Base-by-base conservation (phyloP, 1,139 yeast species). In the Tardiomyces blankii region DNA sequence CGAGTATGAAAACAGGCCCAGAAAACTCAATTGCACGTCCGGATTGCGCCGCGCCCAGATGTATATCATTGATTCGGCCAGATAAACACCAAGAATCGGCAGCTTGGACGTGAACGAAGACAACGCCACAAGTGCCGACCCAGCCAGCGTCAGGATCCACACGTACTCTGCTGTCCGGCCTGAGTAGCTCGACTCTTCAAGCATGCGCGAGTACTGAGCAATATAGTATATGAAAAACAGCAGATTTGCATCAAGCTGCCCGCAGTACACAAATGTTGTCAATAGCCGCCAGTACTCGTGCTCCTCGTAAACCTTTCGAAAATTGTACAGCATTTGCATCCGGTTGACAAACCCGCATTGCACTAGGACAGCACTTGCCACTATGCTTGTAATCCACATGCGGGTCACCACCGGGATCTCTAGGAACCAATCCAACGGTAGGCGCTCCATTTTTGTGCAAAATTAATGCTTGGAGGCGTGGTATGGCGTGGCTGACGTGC, bases 41-140 rank as follows among this genome's bases (percentile, higher is more conserved):
- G 74, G 70, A 49, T 72, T 66, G 21, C 72, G 64, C 23, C 74
- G 65, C 0, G 75, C 63, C 74, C 77, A 72, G 35, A 74, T 56
- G 52, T 70, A 74, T 2, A 68, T 52, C 44, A 74, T 48, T 3
- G 68, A 60, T 42, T 68, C 65, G 21, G 67, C 57, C 35, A 74
- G 56, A 27, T 64, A 61, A 1, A 62, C 55, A 6, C 74, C 73
- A 19, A 72, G 57, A 28, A 65, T 53, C 25, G 62, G 60, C 32
- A 68, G 51, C 11, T 64, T 59, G 23, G 55, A 56, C n/a, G 66
- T 49, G 38, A 51, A 52, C 1, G 64, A 55, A 13, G 69, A 56
- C 42, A 64, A 62, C 1, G 60, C 32, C 25, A 69, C 41, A 11
- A 69, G 33, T 14, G 62, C 51, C 7, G 65, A 52, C n/a, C 65